phyloP scores from a whole-genome alignment of 345 rosid genomes.

The Turritis glabra region DNA sequence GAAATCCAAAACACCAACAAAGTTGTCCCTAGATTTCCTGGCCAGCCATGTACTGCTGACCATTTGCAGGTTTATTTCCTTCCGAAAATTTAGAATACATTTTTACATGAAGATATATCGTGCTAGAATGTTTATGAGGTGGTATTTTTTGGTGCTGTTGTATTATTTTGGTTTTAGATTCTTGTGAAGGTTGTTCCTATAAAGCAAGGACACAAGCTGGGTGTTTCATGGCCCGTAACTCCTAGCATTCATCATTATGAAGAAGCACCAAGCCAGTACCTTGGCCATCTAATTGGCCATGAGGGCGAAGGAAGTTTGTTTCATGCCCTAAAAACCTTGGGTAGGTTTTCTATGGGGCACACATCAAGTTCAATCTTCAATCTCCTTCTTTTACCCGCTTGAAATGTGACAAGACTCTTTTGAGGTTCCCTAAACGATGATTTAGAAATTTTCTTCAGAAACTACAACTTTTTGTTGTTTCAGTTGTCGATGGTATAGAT shows the following conservation, averaged over 20 bases:
- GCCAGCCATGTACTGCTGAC: slow-evolving; percentile 76
- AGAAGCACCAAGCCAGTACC: slow-evolving; percentile 86
- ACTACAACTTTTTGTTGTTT: neutral
- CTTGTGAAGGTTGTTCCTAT: slow-evolving; percentile 84
- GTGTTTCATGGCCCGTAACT: slow-evolving; percentile 78
- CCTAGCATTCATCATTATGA: slow-evolving; percentile 78
- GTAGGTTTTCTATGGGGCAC: slow-evolving; percentile 45
- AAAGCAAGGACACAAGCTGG: slow-evolving; percentile 77
- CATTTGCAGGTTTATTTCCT: slow-evolving; percentile 69
- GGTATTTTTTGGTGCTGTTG: slow-evolving; percentile 4
- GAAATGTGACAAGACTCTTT: neutral
- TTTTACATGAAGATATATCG: neutral
- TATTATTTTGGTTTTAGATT: slow-evolving; percentile 49
- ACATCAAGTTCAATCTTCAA: neutral
- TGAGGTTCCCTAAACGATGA: neutral
- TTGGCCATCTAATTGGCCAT: slow-evolving; percentile 88
- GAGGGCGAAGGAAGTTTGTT: slow-evolving; percentile 92
- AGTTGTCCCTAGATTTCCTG: slow-evolving; percentile 54
- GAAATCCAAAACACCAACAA: slow-evolving; percentile 61
- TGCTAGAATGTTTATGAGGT: slow-evolving; percentile 20
- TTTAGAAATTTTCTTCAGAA: neutral
- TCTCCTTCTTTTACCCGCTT: neutral
- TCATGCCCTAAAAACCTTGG: slow-evolving; percentile 76
- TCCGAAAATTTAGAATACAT: slow-evolving; percentile 1
- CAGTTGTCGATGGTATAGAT: neutral